These are phyloP conservation scores for Boechera retrofracta DNA, from an alignment of 345 rosid genomes.

Conservation along the genomic window DNA sequence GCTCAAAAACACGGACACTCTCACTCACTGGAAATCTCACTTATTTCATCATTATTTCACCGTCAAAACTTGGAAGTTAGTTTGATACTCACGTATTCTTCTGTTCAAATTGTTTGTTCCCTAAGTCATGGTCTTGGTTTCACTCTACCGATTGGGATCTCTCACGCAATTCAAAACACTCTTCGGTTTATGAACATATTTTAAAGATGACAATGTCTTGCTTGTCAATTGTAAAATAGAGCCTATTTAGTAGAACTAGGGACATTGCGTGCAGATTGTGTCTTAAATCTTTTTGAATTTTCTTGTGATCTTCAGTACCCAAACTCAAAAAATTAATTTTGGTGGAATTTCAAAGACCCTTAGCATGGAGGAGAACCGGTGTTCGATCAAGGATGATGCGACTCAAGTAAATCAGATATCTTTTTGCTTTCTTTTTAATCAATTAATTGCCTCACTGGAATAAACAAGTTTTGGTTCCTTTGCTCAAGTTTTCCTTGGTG, in stretches of 20 bases:
- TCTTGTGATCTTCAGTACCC: conserved; percentile 8
- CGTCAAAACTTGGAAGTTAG: background rate
- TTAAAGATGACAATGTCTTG: background rate
- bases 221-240: conserved; percentile 1
- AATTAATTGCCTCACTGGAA: background rate
- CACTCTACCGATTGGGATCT: background rate
- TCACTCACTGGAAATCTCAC: conserved; percentile 6
- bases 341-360: background rate
- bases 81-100: background rate
- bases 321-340: background rate
- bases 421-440: background rate
- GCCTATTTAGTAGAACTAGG: background rate
- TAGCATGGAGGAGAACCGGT: conserved; percentile 48
- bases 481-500: background rate
- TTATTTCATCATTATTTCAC: background rate
- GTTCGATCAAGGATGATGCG: conserved; percentile 59
- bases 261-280: background rate
- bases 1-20: conserved; percentile 12
- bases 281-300: conserved; percentile 2
- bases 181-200: background rate
- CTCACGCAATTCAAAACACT: background rate
- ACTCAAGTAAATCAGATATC: conserved; percentile 53
- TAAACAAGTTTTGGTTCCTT: background rate
- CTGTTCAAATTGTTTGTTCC: conserved; percentile 5
- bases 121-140: background rate